Percentiles rank a stretch among this genome's conserved stretches.
These are phyloP conservation scores for Periglandula ipomoeae DNA, from an alignment of 2,329 filamentous ascomycete genomes.

Conservation along the genomic window DNA sequence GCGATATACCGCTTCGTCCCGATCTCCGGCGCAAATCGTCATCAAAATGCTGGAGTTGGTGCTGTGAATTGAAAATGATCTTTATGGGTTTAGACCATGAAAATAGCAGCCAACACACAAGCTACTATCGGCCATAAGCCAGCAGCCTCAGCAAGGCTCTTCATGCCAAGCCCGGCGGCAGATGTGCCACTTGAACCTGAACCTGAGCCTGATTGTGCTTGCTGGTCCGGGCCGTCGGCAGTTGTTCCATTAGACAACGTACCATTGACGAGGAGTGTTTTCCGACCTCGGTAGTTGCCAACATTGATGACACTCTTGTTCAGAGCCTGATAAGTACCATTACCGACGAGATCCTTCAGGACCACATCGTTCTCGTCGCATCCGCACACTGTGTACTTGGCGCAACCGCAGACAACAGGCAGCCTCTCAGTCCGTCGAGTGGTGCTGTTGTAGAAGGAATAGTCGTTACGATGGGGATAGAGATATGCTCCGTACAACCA, in stretches of 20 bases:
- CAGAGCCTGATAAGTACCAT: slow-evolving; percentile 49
- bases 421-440: slow-evolving; percentile 29
- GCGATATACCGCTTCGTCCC: too few species aligned
- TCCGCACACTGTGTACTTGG: slow-evolving; percentile 41
- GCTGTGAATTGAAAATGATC: neutral
- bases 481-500: slow-evolving; percentile 58
- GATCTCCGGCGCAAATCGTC: too few species aligned
- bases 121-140: slow-evolving; percentile 43
- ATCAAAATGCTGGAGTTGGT: too few species aligned
- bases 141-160: slow-evolving; percentile 24
- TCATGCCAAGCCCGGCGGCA: slow-evolving; percentile 20
- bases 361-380: slow-evolving; percentile 59
- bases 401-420: slow-evolving; percentile 40
- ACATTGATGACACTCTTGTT: slow-evolving; percentile 56
- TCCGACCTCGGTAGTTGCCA: slow-evolving; percentile 27
- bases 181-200: slow-evolving; percentile 14
- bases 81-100: slow-evolving; percentile 27
- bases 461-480: slow-evolving; percentile 38
- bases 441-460: slow-evolving; percentile 40
- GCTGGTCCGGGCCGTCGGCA: slow-evolving; percentile 21
- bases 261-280: slow-evolving; percentile 65
- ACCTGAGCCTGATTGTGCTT: slow-evolving; percentile 13
- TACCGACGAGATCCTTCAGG: slow-evolving; percentile 52
- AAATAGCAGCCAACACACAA: slow-evolving; percentile 35
- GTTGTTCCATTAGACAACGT: slow-evolving; percentile 62